Conservation (phyloP, 768 basidiomycete genomes). For the Psilocybe cubensis region DNA sequence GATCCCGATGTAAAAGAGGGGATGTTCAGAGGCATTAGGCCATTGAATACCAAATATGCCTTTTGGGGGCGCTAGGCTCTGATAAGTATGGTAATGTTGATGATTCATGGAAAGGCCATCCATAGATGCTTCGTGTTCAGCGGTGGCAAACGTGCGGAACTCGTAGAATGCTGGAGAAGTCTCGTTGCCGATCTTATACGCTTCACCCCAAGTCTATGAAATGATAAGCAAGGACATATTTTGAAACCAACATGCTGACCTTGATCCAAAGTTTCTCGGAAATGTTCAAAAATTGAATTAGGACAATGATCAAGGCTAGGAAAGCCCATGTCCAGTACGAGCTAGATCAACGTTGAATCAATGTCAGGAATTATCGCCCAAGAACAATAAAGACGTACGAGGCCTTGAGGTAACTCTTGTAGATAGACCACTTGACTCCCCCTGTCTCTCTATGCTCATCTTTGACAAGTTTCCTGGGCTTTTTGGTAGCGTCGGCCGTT, state of each 20-base stretch:
- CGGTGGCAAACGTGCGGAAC: conserved; percentile 38
- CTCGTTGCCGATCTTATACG: conserved; percentile 38
- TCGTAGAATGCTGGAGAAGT: conserved; percentile 28
- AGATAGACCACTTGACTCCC: conserved; percentile 78
- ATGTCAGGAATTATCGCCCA: background rate
- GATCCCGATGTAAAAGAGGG: conserved; percentile 64
- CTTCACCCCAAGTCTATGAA: conserved; percentile 70
- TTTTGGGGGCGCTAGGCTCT: conserved; percentile 24
- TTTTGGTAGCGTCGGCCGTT: conserved; percentile 47
- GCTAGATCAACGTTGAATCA: conserved; percentile 28
- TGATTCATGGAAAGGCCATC: conserved; percentile 26
- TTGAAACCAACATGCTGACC: conserved; percentile 33
- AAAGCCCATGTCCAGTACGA: conserved; percentile 73
- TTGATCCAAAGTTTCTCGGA: conserved; percentile 79
- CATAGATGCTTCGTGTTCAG: conserved; percentile 40
- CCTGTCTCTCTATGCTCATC: conserved; percentile 84
- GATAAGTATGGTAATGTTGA: conserved; percentile 24
- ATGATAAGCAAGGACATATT: background rate
- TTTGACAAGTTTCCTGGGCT: conserved; percentile 73
- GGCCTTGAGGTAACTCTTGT: conserved; percentile 70
- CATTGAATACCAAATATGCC: conserved; percentile 36
- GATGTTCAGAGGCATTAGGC: conserved; percentile 55
- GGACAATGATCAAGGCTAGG: conserved; percentile 49
- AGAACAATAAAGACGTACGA: conserved; percentile 50
- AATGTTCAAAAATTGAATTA: conserved; percentile 56